Percentiles rank a stretch among this genome's conserved stretches.
phyloP scores from a whole-genome alignment of 2,329 filamentous ascomycete species.

The Truncatella angustata region DNA sequence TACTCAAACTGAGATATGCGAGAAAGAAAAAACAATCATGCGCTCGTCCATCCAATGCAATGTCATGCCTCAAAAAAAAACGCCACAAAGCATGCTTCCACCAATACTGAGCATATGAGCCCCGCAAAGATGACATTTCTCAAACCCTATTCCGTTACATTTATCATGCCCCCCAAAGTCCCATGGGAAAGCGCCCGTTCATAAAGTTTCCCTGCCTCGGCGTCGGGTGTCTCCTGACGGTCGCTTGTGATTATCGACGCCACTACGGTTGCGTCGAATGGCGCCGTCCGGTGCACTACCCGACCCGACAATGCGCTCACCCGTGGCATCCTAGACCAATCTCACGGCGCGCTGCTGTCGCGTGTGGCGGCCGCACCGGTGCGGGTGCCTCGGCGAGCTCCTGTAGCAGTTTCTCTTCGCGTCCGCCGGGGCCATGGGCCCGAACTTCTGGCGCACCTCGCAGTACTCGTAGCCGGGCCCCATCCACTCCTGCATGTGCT shows the following conservation, averaged over 20 bases:
- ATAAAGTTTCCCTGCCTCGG: no score
- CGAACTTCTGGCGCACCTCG: constrained; percentile 57
- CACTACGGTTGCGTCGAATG: neutral
- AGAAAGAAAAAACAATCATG: neutral
- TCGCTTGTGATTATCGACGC: no score
- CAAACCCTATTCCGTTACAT: no score
- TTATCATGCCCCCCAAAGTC: no score
- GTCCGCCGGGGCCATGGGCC: constrained; percentile 42
- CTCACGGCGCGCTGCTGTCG: constrained; percentile 28
- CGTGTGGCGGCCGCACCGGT: constrained; percentile 56
- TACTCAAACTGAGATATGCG: neutral
- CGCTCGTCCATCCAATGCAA: neutral
- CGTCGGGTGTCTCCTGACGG: no score
- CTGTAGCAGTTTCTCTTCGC: constrained; percentile 55
- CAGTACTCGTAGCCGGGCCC: constrained; percentile 58
- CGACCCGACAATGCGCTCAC: neutral
- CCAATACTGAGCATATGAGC: neutral
- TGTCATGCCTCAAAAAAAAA: neutral
- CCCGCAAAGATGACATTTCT: neutral
- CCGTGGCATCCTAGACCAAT: constrained; percentile 18
- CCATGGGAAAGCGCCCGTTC: no score
- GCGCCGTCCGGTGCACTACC: neutral
- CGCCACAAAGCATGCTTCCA: neutral
- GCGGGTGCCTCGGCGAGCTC: constrained; percentile 57
- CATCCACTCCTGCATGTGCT: constrained; percentile 61